Percentiles rank a stretch among this genome's conserved stretches.
Conservation (phyloP, 1,284 basidiomycete species). For the Chondrostereum purpureum region DNA sequence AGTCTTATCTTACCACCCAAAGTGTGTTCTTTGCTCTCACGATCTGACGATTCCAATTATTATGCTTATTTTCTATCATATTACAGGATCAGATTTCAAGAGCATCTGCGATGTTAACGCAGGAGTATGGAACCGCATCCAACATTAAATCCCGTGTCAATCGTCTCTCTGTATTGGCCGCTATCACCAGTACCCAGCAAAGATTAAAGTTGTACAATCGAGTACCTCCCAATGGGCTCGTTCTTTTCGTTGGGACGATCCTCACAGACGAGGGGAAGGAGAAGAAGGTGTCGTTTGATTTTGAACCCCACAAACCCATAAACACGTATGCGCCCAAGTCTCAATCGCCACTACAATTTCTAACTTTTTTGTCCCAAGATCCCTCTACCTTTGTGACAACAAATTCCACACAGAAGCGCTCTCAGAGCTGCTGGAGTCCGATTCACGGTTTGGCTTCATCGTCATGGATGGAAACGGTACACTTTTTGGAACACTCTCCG, state of each 20-base stretch:
- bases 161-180: slow-evolving; percentile 93
- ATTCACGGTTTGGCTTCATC: slow-evolving; percentile 98
- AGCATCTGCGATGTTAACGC: slow-evolving; percentile 91
- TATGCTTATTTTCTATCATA: slow-evolving; percentile 12
- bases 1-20: slow-evolving; percentile 94
- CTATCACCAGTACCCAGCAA: slow-evolving; percentile 99
- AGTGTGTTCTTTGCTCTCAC: slow-evolving; percentile 38
- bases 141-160: slow-evolving; percentile 99
- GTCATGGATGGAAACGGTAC: slow-evolving; percentile 99
- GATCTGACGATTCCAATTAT: slow-evolving; percentile 5
- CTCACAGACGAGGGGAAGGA: slow-evolving; percentile 98
- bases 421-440: slow-evolving; percentile 93
- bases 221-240: slow-evolving; percentile 94
- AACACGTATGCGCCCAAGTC: slow-evolving; percentile 79
- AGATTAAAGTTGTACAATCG: slow-evolving; percentile 94
- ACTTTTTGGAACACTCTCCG: slow-evolving; percentile 92
- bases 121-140: slow-evolving; percentile 96
- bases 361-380: slow-evolving; percentile 38
- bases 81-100: slow-evolving; percentile 91
- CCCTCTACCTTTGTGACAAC: slow-evolving; percentile 98
- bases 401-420: slow-evolving; percentile 99
- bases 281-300: slow-evolving; percentile 97
- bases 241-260: slow-evolving; percentile 96
- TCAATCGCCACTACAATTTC: neutral
- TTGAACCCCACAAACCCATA: slow-evolving; percentile 97